Percentiles rank a stretch among this genome's conserved stretches.
Evolutionary conservation across 2,329 filamentous ascomycete genomes (phyloP).

Genomic region (Epichloe gansuensis): DNA sequence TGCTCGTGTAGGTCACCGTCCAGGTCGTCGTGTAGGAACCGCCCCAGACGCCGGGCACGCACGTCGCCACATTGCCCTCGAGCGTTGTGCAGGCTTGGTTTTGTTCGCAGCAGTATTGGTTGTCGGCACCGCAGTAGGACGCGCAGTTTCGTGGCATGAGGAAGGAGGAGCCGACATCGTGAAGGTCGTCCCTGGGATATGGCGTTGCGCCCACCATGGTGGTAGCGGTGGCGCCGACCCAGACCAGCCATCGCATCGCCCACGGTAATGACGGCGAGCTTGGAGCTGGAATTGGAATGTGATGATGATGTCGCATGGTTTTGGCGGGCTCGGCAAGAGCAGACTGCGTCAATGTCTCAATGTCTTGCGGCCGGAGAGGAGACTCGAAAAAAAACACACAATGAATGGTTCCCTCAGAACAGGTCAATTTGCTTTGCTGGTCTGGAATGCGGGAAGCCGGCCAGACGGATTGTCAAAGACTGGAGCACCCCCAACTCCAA

Average conservation of each 20-base stretch:
- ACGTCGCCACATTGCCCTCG: conserved; percentile 36
- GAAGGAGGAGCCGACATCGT: conserved; percentile 36
- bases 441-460: conserved; percentile 6
- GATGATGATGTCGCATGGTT: neutral
- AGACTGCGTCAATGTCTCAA: neutral
- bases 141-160: conserved; percentile 38
- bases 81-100: conserved; percentile 40
- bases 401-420: too few species aligned
- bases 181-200: conserved; percentile 36
- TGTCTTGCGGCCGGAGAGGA: neutral
- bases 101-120: conserved; percentile 42
- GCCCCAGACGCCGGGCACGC: conserved; percentile 24
- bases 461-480: neutral
- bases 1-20: conserved; percentile 51
- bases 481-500: neutral
- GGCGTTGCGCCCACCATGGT: conserved; percentile 29
- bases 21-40: conserved; percentile 42
- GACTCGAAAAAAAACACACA: neutral
- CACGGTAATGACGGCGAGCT: conserved; percentile 4
- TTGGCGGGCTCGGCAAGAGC: neutral
- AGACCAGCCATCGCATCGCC: conserved; percentile 16
- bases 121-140: conserved; percentile 41
- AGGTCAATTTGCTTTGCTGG: neutral
- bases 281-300: neutral
- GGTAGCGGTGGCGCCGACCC: conserved; percentile 22